These are phyloP conservation scores for Aspergillus cavernicola DNA, from an alignment of 495 filamentous ascomycete species.

Conservation along the genomic window DNA sequence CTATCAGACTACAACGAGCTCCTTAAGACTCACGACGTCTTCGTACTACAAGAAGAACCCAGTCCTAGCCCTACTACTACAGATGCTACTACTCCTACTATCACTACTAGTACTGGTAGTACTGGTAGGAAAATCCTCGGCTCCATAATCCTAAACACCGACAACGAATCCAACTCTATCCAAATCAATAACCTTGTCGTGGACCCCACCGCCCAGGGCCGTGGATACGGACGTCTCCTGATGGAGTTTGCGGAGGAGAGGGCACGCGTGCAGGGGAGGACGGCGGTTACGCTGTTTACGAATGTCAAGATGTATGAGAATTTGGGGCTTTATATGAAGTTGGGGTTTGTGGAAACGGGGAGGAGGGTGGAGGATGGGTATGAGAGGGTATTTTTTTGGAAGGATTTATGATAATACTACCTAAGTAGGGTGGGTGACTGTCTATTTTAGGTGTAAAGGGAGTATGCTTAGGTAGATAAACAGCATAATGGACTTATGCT, in stretches of 20 bases:
- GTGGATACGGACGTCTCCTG: constrained; percentile 30
- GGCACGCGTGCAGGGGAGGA: neutral
- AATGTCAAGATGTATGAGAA: constrained; percentile 41
- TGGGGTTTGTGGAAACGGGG: constrained; percentile 33
- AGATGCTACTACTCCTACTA: too few species aligned
- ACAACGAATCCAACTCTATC: constrained; percentile 12
- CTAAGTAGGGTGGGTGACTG: too few species aligned
- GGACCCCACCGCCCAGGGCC: constrained; percentile 23
- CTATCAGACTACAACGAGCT: constrained; percentile 22
- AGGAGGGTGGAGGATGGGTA: constrained; percentile 29
- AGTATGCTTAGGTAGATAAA: too few species aligned
- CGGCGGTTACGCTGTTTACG: constrained; percentile 26
- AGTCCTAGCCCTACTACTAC: too few species aligned
- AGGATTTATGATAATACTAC: too few species aligned
- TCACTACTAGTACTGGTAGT: too few species aligned
- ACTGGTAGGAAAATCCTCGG: constrained; percentile 7
- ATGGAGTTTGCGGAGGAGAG: constrained; percentile 19
- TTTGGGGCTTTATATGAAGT: constrained; percentile 26
- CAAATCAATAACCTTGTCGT: constrained; percentile 34
- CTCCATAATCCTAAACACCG: constrained; percentile 11
- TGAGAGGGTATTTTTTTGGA: constrained; percentile 31
- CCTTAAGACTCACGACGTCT: constrained; percentile 16
- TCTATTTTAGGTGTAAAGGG: too few species aligned
- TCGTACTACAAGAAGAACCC: constrained; percentile 15
- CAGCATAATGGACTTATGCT: too few species aligned